phyloP scores from a whole-genome alignment of 2,329 filamentous ascomycete genomes.

The Fusarium poae region DNA sequence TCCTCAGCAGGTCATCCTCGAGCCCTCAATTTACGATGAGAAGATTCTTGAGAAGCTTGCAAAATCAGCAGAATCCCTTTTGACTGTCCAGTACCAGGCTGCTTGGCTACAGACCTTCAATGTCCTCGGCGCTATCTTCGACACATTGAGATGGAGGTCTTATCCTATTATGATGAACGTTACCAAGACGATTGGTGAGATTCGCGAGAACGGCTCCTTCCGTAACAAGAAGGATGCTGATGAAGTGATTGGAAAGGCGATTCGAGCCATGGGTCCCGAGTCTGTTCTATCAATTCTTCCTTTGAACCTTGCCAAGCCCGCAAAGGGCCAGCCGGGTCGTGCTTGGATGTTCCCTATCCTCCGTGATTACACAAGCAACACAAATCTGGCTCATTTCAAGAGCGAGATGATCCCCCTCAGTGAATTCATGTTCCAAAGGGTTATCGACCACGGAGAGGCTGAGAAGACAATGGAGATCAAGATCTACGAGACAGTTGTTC shows the following conservation, averaged over 20 bases:
- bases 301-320: slow-evolving; percentile 84
- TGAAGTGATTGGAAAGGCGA: slow-evolving; percentile 86
- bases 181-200: slow-evolving; percentile 83
- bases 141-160: slow-evolving; percentile 86
- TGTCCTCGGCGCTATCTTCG: slow-evolving; percentile 88
- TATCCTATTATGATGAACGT: slow-evolving; percentile 82
- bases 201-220: slow-evolving; percentile 90
- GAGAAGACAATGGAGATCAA: slow-evolving; percentile 97
- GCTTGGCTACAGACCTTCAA: slow-evolving; percentile 97
- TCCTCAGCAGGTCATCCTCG: slow-evolving; percentile 83
- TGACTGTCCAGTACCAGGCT: slow-evolving; percentile 91
- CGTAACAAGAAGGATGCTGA: slow-evolving; percentile 95
- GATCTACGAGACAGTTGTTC: slow-evolving; percentile 95
- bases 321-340: slow-evolving; percentile 82
- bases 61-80: slow-evolving; percentile 76
- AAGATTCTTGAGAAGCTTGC: slow-evolving; percentile 87
- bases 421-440: slow-evolving; percentile 87
- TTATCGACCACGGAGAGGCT: slow-evolving; percentile 82
- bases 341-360: slow-evolving; percentile 96
- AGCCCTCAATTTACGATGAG: slow-evolving; percentile 93
- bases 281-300: slow-evolving; percentile 85
- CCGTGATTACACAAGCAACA: slow-evolving; percentile 90
- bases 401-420: slow-evolving; percentile 89
- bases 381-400: slow-evolving; percentile 86
- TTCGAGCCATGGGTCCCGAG: slow-evolving; percentile 90